Conservation (phyloP, 2,329 filamentous ascomycete species). For the Metarhizium guizhouense region DNA sequence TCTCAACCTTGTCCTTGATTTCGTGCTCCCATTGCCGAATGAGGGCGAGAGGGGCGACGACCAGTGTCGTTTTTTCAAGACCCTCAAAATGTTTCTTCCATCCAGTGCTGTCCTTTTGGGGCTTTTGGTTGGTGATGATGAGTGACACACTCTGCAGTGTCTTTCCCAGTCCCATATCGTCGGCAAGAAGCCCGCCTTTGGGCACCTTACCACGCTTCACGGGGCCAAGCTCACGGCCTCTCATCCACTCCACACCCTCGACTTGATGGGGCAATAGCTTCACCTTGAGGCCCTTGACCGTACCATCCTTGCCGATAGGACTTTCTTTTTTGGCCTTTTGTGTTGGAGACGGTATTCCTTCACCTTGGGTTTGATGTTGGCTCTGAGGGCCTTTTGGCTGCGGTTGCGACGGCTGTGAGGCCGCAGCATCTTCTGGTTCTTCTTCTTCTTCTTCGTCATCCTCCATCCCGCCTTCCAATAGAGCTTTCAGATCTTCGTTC, state of each 20-base stretch:
- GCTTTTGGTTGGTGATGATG: constrained; percentile 73
- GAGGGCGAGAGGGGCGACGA: constrained; percentile 85
- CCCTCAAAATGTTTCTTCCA: constrained; percentile 62
- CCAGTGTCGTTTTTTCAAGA: constrained; percentile 72
- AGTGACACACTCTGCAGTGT: constrained; percentile 89
- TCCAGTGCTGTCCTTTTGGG: constrained; percentile 43
- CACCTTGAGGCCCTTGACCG: constrained; percentile 72
- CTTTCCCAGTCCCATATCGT: constrained; percentile 97
- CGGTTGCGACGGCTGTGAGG: not conserved
- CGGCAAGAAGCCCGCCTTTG: constrained; percentile 88
- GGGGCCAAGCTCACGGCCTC: constrained; percentile 77
- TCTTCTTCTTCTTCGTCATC: constrained; percentile 54
- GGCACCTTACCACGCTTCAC: constrained; percentile 75
- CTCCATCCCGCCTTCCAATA: constrained; percentile 75
- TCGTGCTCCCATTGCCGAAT: constrained; percentile 98
- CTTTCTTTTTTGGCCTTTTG: constrained; percentile 8
- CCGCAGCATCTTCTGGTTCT: constrained; percentile 18
- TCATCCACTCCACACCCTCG: constrained; percentile 93
- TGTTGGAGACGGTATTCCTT: constrained; percentile 8
- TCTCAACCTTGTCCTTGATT: constrained; percentile 71
- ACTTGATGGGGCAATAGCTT: constrained; percentile 89
- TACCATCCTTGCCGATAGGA: constrained; percentile 35
- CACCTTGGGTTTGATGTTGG: constrained; percentile 9
- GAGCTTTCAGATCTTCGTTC: constrained; percentile 66
- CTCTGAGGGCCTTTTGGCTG: not conserved